These are phyloP conservation scores for Rhynchosporium agropyri DNA, from an alignment of 2,329 filamentous ascomycete genomes.

Conservation along the genomic window DNA sequence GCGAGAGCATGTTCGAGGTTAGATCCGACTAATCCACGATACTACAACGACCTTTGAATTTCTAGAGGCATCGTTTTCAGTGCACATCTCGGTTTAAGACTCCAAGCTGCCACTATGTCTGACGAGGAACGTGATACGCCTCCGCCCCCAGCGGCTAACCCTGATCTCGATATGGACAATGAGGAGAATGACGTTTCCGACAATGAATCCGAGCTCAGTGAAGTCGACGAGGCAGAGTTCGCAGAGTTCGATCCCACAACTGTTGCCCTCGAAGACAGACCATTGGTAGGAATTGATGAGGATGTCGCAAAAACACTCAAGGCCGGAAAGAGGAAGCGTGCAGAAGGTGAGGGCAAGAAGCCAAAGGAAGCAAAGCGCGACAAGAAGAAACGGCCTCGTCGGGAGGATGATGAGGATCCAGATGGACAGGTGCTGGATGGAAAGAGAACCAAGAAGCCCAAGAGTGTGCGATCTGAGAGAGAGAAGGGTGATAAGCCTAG, in stretches of 20 bases:
- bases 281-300: conserved; percentile 65
- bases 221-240: conserved; percentile 71
- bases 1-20: conserved; percentile 3
- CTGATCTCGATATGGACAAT: conserved; percentile 40
- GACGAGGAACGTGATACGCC: conserved; percentile 33
- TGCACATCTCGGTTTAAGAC: background rate
- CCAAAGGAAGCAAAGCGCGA: conserved; percentile 66
- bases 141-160: conserved; percentile 32
- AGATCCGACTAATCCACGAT: background rate
- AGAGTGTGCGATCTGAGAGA: conserved; percentile 48
- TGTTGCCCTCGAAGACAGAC: conserved; percentile 64
- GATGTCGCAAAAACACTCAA: conserved; percentile 66
- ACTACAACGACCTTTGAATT: background rate
- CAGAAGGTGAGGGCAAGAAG: conserved; percentile 69
- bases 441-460: conserved; percentile 50
- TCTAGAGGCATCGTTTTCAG: background rate
- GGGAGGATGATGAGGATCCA: conserved; percentile 49
- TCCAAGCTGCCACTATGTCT: background rate
- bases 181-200: conserved; percentile 42
- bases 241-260: conserved; percentile 69
- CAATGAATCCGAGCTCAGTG: conserved; percentile 60
- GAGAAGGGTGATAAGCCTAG: conserved; percentile 40
- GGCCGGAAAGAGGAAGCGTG: conserved; percentile 66
- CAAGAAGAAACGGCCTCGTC: conserved; percentile 66
- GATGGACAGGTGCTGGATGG: conserved; percentile 56